phyloP scores from a whole-genome alignment of 495 filamentous ascomycete genomes.

The Geopyxis carbonaria region DNA sequence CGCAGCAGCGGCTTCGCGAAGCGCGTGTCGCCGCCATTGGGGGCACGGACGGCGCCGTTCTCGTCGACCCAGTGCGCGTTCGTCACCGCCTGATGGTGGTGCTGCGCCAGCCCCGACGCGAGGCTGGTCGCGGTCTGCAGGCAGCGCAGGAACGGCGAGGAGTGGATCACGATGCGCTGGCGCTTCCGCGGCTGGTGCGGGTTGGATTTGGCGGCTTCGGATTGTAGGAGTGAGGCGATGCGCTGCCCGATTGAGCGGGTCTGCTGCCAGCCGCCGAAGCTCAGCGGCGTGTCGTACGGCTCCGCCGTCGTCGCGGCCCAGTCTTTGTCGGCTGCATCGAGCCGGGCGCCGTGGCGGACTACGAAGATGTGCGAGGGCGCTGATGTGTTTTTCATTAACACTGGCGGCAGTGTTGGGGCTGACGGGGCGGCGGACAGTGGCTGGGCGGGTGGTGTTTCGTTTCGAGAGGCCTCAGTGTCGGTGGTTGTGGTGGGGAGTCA shows the following conservation, averaged over 20 bases:
- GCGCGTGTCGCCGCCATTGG: neutral
- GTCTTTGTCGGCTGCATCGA: slow-evolving; percentile 81
- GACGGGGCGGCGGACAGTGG: too few species aligned
- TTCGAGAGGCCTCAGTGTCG: too few species aligned
- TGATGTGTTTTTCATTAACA: too few species aligned
- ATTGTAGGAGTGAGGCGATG: slow-evolving; percentile 51
- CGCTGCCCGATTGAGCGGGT: slow-evolving; percentile 58
- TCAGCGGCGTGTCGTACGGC: slow-evolving; percentile 89
- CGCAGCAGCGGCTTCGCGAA: slow-evolving; percentile 46
- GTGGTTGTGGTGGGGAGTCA: too few species aligned
- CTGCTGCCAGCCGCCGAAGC: slow-evolving; percentile 86
- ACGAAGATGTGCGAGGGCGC: slow-evolving; percentile 21
- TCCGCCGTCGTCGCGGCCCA: slow-evolving; percentile 93
- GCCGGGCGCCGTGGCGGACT: slow-evolving; percentile 57
- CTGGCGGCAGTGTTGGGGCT: too few species aligned
- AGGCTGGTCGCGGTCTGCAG: slow-evolving; percentile 85
- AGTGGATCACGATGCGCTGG: slow-evolving; percentile 60
- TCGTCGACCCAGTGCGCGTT: slow-evolving; percentile 15
- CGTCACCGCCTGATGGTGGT: slow-evolving; percentile 27
- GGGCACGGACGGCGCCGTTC: slow-evolving; percentile 10
- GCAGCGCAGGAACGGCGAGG: slow-evolving; percentile 81
- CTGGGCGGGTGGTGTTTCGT: too few species aligned
- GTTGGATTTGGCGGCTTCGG: slow-evolving; percentile 6
- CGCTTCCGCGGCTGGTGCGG: slow-evolving; percentile 24
- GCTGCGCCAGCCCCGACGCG: slow-evolving; percentile 68